These are phyloP conservation scores for Puccinia novopanici DNA, from an alignment of 1,284 basidiomycete species.

Conservation along the genomic window DNA sequence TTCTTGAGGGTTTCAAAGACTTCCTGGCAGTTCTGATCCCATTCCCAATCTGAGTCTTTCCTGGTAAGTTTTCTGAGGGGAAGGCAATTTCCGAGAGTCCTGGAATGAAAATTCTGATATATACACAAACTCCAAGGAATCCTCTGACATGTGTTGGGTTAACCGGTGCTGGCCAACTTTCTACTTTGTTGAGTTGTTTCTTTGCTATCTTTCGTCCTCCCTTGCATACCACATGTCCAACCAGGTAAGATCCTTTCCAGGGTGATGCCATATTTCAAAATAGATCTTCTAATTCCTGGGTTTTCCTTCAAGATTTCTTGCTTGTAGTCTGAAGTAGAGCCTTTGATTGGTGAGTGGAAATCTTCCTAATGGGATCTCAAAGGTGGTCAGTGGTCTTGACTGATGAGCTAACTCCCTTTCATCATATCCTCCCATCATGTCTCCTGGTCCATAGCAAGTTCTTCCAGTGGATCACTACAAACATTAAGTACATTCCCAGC, in stretches of 20 bases:
- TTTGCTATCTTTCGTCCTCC: conserved; percentile 8
- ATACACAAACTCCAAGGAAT: conserved; percentile 19
- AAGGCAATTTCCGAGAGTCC: neutral
- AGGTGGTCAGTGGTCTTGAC: too few relatives aligned
- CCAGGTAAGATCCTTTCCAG: neutral
- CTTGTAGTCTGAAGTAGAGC: neutral
- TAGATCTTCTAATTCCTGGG: conserved; percentile 21
- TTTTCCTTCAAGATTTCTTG: conserved; percentile 17
- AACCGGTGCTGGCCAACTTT: neutral
- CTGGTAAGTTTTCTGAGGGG: neutral
- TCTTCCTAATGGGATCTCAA: conserved; percentile 31
- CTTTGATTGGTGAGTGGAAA: conserved; percentile 31
- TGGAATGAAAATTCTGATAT: conserved; percentile 28
- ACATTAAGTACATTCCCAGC: too few relatives aligned
- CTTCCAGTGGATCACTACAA: too few relatives aligned
- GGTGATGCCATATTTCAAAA: conserved; percentile 31
- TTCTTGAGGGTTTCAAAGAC: conserved; percentile 19
- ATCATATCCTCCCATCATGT: too few relatives aligned
- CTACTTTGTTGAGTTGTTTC: conserved; percentile 17
- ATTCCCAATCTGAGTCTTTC: too few relatives aligned
- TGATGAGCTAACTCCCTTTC: conserved; percentile 24
- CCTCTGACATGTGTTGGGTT: conserved; percentile 18
- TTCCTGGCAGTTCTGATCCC: too few relatives aligned
- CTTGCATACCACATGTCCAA: conserved; percentile 27
- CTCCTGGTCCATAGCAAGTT: too few relatives aligned